phyloP scores from a whole-genome alignment of 352 stramenopile genomes.

The Phytophthora cactorum region DNA sequence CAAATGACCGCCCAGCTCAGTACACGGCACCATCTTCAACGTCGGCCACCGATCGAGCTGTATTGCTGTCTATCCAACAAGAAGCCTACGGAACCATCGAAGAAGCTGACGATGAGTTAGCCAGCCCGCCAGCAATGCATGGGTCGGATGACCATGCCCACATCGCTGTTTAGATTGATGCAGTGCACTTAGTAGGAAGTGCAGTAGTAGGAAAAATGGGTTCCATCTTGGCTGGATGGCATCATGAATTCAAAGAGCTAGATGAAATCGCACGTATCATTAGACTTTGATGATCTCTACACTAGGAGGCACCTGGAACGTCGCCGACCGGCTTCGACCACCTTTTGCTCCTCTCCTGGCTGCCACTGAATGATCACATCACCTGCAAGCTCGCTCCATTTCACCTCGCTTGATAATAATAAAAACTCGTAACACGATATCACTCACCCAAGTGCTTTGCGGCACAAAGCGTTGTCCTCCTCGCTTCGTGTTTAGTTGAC shows the following conservation, averaged over 20 bases:
- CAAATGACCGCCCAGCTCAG: slow-evolving; percentile 43
- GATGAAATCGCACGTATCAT: slow-evolving; percentile 25
- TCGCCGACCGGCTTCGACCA: slow-evolving; percentile 7
- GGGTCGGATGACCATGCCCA: slow-evolving; percentile 35
- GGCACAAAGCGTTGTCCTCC: slow-evolving; percentile 32
- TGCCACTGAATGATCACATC: slow-evolving; percentile 3
- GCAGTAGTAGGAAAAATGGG: slow-evolving; percentile 21
- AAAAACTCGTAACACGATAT: slow-evolving; percentile 30
- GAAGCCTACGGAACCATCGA: slow-evolving; percentile 45
- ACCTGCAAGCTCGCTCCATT: background rate
- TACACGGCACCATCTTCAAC: slow-evolving; percentile 41
- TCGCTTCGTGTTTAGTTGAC: slow-evolving; percentile 43
- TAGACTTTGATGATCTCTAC: slow-evolving; percentile 28
- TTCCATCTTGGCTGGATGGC: background rate
- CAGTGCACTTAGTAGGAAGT: slow-evolving; percentile 6
- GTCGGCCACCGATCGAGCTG: slow-evolving; percentile 44
- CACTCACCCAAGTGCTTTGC: slow-evolving; percentile 27
- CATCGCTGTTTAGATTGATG: slow-evolving; percentile 39
- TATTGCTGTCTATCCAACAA: slow-evolving; percentile 41
- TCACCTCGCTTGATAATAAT: slow-evolving; percentile 38
- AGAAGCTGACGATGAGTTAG: slow-evolving; percentile 42
- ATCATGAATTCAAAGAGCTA: slow-evolving; percentile 14
- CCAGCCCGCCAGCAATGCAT: slow-evolving; percentile 35
- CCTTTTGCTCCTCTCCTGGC: background rate
- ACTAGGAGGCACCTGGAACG: background rate